Conservation (phyloP, 164 flowering plant species). For the Amborella trichopoda region DNA sequence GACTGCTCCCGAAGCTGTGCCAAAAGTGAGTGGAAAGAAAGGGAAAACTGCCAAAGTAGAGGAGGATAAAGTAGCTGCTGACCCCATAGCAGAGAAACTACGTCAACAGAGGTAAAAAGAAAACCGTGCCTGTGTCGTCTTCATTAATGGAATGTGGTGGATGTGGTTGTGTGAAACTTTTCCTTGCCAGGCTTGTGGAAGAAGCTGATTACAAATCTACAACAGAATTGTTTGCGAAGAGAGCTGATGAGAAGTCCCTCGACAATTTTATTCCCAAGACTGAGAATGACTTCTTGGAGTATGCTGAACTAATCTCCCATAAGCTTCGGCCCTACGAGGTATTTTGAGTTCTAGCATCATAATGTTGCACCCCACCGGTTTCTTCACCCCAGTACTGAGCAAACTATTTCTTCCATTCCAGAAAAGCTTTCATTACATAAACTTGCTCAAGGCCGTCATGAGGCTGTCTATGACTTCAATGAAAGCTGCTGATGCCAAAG, state of each 20-base stretch:
- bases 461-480: slow-evolving; percentile 61
- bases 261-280: slow-evolving; percentile 87
- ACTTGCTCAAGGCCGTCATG: slow-evolving; percentile 77
- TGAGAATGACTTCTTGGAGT: slow-evolving; percentile 76
- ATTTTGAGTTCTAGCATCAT: neutral
- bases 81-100: slow-evolving; percentile 91
- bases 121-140: neutral
- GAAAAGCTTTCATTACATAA: slow-evolving; percentile 91
- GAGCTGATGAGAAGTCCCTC: slow-evolving; percentile 57
- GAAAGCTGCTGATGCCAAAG: slow-evolving; percentile 93
- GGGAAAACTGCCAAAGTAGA: slow-evolving; percentile 33
- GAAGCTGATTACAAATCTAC: slow-evolving; percentile 87
- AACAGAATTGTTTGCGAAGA: slow-evolving; percentile 60
- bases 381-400: too few species aligned
- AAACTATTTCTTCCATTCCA: slow-evolving; percentile 15
- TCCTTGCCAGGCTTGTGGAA: slow-evolving; percentile 65
- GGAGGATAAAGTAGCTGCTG: slow-evolving; percentile 38
- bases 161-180: too few species aligned
- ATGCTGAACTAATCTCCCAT: slow-evolving; percentile 80
- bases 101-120: slow-evolving; percentile 70
- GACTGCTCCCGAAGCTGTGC: slow-evolving; percentile 32
- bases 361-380: neutral
- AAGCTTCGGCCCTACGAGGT: slow-evolving; percentile 83
- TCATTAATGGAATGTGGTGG: too few species aligned
- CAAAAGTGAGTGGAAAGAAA: slow-evolving; percentile 24